Base-by-base conservation (phyloP, 2,329 filamentous ascomycete genomes). In the Xenosphaeropsis pyriputrescens region DNA sequence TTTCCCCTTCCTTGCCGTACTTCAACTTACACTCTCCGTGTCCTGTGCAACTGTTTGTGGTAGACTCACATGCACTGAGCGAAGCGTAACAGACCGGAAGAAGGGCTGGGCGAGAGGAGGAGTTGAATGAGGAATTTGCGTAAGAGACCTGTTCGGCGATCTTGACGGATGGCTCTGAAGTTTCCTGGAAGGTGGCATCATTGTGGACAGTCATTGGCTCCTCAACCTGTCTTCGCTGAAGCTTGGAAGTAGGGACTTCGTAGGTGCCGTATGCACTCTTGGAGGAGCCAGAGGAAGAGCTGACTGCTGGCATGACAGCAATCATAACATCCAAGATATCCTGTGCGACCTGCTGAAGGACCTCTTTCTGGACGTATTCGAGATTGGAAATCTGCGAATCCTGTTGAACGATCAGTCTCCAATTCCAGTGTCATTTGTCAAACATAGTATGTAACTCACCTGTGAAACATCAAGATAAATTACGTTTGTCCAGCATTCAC, bases 21-120 rank as follows among this genome's bases (percentile, higher is more conserved):
- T 79, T 80, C 55, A 80, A 67, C 46, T 69, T 63, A 64, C 91
- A 96, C 18, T 59, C 53, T 34, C 91, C 91, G 58, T 91, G 86
- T 39, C 80, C 76, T 12, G 81, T 85, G 68, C 91, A 98, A 54
- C 75, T 75, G 49, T 75, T 70, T 2, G 91, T 98, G 31, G 63
- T 65, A 40, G 68, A 67, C 36, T 70, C 61, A 61, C 89, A 96
- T 40, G 70, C 64, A 31, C 77, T 73, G 48, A 75, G 61, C 2
- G 77, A 78, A 37, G 65, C 56, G 65, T 93, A 89, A 68, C 89
- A 96, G 34, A 74, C 60, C 6, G 83, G 79, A 34, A 88, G 45
- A 16, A 54, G 40, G 15, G 17, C 19, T n/a, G 41, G 35, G 16
- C 42, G 26, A 36, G 41, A 18, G 12, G 15, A 14, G 7, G 15